phyloP scores from a whole-genome alignment of 805 yeast species.

The Cyberlindnera mycetangii region DNA sequence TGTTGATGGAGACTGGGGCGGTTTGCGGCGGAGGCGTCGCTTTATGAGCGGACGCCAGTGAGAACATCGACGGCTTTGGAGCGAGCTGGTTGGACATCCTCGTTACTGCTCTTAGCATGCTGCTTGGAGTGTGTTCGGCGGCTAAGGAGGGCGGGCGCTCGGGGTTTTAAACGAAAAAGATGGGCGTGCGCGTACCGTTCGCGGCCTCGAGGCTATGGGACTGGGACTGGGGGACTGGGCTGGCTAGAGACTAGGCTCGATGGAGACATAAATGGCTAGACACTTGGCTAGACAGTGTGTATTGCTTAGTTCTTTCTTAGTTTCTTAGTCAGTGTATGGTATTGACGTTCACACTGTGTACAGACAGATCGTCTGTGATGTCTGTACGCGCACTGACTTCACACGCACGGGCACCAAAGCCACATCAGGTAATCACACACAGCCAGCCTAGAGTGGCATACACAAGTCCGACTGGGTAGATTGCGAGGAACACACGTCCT shows the following conservation, averaged over 20 bases:
- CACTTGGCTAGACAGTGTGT: too few species aligned
- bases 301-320: too few species aligned
- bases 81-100: constrained; percentile 32
- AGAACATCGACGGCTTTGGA: constrained; percentile 41
- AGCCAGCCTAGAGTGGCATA: constrained; percentile 65
- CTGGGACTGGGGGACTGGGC: too few species aligned
- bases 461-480: constrained; percentile 63
- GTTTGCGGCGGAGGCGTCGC: constrained; percentile 13
- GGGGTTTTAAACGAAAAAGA: constrained; percentile 3
- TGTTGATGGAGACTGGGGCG: constrained; percentile 17
- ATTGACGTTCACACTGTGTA: too few species aligned
- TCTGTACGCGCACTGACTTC: too few species aligned
- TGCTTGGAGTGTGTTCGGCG: background rate
- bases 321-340: too few species aligned
- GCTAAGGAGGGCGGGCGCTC: background rate
- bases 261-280: too few species aligned
- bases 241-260: too few species aligned
- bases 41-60: constrained; percentile 33
- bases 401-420: too few species aligned
- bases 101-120: constrained; percentile 11
- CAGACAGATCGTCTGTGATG: too few species aligned
- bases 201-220: too few species aligned
- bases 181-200: background rate
- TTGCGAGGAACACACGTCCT: constrained; percentile 57
- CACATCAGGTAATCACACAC: constrained; percentile 56